Conservation (phyloP, 306 rosid genomes). For the Prunus campanulata region DNA sequence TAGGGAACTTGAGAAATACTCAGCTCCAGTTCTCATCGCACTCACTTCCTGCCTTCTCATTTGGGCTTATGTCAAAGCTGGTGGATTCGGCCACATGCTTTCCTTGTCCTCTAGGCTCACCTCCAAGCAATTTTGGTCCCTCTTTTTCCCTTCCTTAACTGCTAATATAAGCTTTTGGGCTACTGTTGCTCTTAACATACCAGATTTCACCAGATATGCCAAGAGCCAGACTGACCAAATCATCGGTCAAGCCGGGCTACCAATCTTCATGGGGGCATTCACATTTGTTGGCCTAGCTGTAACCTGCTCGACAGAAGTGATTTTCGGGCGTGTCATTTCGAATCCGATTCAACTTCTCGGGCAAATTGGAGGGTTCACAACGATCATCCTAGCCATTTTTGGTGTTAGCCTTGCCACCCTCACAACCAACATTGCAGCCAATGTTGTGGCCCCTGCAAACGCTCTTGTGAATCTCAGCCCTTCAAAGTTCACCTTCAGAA, state of each 20-base stretch:
- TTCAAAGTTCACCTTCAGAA: slow-evolving; percentile 57
- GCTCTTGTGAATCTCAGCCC: slow-evolving; percentile 87
- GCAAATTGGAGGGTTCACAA: slow-evolving; percentile 70
- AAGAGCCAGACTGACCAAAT: slow-evolving; percentile 68
- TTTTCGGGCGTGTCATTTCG: slow-evolving; percentile 72
- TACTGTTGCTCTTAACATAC: slow-evolving; percentile 78
- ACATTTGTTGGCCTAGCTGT: slow-evolving; percentile 91
- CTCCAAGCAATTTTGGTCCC: slow-evolving; percentile 56
- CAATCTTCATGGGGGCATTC: slow-evolving; percentile 80
- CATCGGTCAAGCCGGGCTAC: slow-evolving; percentile 83
- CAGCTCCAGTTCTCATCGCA: slow-evolving; percentile 74
- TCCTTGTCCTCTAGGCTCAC: slow-evolving; percentile 66
- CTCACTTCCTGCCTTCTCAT: slow-evolving; percentile 53
- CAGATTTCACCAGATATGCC: slow-evolving; percentile 82
- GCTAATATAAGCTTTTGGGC: slow-evolving; percentile 95
- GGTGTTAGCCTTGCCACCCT: slow-evolving; percentile 79
- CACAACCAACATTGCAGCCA: slow-evolving; percentile 90
- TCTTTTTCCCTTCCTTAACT: slow-evolving; percentile 81
- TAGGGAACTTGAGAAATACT: slow-evolving; percentile 66
- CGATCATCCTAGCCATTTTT: slow-evolving; percentile 54
- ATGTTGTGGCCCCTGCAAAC: slow-evolving; percentile 91
- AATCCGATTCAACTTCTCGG: slow-evolving; percentile 75
- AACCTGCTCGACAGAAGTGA: slow-evolving; percentile 72
- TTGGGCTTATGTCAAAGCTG: slow-evolving; percentile 73
- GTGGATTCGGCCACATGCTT: slow-evolving; percentile 78